These are phyloP conservation scores for Malus sylvestris DNA, from an alignment of 306 rosid species.

Conservation along the genomic window DNA sequence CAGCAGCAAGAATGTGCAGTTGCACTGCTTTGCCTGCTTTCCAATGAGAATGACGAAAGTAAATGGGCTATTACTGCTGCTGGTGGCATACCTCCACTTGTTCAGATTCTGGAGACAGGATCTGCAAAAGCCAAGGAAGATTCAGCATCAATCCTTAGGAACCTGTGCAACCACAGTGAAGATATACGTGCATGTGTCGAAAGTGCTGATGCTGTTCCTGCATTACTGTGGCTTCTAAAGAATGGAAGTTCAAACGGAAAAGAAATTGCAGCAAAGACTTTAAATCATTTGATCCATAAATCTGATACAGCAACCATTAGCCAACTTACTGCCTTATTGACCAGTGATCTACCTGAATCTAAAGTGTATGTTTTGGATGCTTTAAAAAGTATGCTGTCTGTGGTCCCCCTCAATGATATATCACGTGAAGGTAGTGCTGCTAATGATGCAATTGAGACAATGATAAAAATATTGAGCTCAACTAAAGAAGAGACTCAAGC, in stretches of 20 bases:
- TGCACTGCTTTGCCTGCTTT: constrained; percentile 83
- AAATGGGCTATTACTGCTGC: constrained; percentile 99
- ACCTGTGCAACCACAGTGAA: constrained; percentile 98
- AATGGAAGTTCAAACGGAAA: constrained; percentile 95
- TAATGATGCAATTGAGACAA: constrained; percentile 84
- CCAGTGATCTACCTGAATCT: constrained; percentile 94
- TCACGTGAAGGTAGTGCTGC: constrained; percentile 93
- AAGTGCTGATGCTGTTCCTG: constrained; percentile 99
- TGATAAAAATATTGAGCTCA: constrained; percentile 70
- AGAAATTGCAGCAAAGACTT: constrained; percentile 96
- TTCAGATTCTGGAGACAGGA: constrained; percentile 94
- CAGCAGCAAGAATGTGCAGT: constrained; percentile 99
- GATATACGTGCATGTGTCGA: constrained; percentile 98
- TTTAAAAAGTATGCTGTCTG: constrained; percentile 84
- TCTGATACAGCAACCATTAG: constrained; percentile 94
- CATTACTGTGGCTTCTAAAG: constrained; percentile 87
- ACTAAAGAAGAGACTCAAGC: constrained; percentile 92
- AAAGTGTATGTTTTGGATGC: constrained; percentile 85
- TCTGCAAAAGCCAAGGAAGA: constrained; percentile 97
- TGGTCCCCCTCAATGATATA: constrained; percentile 79
- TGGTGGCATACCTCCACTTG: constrained; percentile 99
- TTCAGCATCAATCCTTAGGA: constrained; percentile 88
- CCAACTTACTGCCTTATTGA: constrained; percentile 88
- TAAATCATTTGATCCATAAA: constrained; percentile 89
- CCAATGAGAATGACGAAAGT: constrained; percentile 91